Percentiles rank a stretch among this genome's conserved stretches.
Conservation (phyloP, 2,329 filamentous ascomycete genomes). For the Talaromyces sp. region DNA sequence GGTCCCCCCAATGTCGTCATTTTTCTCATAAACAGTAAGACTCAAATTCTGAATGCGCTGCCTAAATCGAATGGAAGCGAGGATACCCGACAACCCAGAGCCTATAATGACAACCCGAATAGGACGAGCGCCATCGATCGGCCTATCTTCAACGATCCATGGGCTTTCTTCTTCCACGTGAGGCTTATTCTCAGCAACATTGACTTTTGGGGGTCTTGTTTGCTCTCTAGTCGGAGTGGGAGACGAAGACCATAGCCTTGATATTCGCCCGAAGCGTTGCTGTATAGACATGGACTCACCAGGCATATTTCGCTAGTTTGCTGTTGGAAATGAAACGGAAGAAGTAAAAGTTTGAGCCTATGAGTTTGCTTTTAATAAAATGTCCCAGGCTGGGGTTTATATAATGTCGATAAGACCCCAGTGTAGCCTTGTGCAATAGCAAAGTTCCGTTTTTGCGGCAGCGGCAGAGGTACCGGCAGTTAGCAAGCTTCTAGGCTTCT, state of each 20-base stretch:
- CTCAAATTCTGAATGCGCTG: conserved; percentile 11
- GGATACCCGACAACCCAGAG: conserved; percentile 17
- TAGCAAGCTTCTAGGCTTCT: neutral
- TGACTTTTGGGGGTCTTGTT: neutral
- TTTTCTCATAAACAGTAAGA: conserved; percentile 13
- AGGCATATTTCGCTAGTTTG: neutral
- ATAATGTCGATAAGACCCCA: neutral
- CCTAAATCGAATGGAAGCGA: conserved; percentile 17
- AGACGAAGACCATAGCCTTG: neutral
- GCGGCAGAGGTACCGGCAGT: neutral
- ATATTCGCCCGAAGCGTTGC: neutral
- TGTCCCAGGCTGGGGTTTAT: neutral
- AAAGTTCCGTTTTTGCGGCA: neutral
- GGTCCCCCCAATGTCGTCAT: conserved; percentile 13
- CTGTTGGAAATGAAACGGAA: neutral
- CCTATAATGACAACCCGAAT: conserved; percentile 17
- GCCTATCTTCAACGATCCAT: conserved; percentile 12
- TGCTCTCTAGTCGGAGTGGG: neutral
- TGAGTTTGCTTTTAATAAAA: neutral
- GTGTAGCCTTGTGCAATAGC: neutral
- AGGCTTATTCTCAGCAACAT: neutral
- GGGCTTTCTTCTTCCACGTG: neutral
- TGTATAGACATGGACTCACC: neutral
- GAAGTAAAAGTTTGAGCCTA: neutral
- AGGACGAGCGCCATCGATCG: conserved; percentile 15